These are phyloP conservation scores for Tetracladium setigerum DNA, from an alignment of 495 filamentous ascomycete species.

Conservation along the genomic window DNA sequence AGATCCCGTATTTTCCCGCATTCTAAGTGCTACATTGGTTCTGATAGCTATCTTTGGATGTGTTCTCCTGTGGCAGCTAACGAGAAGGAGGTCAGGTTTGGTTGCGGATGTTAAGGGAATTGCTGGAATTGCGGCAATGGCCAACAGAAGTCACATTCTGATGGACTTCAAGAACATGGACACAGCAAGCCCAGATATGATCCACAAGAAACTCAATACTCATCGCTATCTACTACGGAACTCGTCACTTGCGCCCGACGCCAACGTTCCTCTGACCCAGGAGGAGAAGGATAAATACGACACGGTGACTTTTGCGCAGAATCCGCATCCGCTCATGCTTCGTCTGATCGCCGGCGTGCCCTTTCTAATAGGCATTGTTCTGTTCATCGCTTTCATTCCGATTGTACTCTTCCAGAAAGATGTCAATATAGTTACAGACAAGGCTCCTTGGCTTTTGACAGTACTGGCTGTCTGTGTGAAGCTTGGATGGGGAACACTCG, in stretches of 20 bases:
- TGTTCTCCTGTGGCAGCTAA: slow-evolving; percentile 49
- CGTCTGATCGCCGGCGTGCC: slow-evolving; percentile 49
- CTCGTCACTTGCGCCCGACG: slow-evolving; percentile 50
- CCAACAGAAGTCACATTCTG: slow-evolving; percentile 61
- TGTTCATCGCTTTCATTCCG: slow-evolving; percentile 46
- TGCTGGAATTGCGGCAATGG: slow-evolving; percentile 68
- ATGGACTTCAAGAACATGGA: slow-evolving; percentile 70
- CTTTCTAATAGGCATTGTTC: slow-evolving; percentile 42
- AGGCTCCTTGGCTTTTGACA: slow-evolving; percentile 57
- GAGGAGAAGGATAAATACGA: slow-evolving; percentile 31
- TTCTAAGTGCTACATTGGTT: slow-evolving; percentile 42
- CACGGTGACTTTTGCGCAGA: slow-evolving; percentile 35
- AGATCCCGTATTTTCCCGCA: slow-evolving; percentile 49
- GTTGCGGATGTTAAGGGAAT: slow-evolving; percentile 64
- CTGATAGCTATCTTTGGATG: slow-evolving; percentile 49
- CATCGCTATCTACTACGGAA: slow-evolving; percentile 63
- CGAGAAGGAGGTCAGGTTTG: slow-evolving; percentile 54
- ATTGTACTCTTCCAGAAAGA: slow-evolving; percentile 46
- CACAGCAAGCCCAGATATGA: slow-evolving; percentile 51
- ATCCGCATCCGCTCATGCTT: slow-evolving; percentile 64
- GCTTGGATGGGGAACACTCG: slow-evolving; percentile 60
- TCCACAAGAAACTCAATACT: slow-evolving; percentile 55
- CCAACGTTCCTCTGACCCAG: slow-evolving; percentile 21
- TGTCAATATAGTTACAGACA: slow-evolving; percentile 46
- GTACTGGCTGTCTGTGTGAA: slow-evolving; percentile 56